Percentiles rank a stretch among this genome's conserved stretches.
These are phyloP conservation scores for Sclerotinia minor DNA, from an alignment of 2,329 filamentous ascomycete species.

Conservation along the genomic window DNA sequence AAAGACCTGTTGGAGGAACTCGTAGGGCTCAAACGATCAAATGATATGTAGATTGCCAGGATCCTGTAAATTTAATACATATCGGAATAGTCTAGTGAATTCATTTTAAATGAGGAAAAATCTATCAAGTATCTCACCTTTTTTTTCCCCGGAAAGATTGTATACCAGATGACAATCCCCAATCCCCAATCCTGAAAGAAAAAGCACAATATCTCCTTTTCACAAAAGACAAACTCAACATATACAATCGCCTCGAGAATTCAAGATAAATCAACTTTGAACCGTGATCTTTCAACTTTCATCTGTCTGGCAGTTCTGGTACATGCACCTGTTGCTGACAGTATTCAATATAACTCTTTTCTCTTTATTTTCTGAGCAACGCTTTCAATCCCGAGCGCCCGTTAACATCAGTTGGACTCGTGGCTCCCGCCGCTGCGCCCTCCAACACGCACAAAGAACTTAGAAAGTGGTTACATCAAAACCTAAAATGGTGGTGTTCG, in stretches of 20 bases:
- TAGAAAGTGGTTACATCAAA: too few relatives aligned
- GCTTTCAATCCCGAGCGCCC: not conserved
- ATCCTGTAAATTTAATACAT: not conserved
- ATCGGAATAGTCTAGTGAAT: not conserved
- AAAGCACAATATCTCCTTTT: not conserved
- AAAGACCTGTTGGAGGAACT: not conserved
- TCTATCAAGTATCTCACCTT: not conserved
- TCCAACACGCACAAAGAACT: too few relatives aligned
- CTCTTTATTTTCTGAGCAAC: not conserved
- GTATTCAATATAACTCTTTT: not conserved
- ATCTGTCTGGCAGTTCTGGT: not conserved
- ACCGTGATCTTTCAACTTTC: not conserved
- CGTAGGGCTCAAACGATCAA: not conserved
- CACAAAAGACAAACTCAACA: not conserved
- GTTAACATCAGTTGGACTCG: too few relatives aligned
- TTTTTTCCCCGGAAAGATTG: not conserved
- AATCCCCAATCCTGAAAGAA: not conserved
- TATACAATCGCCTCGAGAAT: not conserved
- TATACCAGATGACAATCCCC: not conserved
- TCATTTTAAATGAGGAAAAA: not conserved
- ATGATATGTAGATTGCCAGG: not conserved
- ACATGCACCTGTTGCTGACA: not conserved
- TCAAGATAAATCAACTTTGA: too few relatives aligned
- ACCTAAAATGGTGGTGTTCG: too few relatives aligned
- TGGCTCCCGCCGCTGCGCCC: too few relatives aligned